Percentiles rank a stretch among this genome's conserved stretches.
Evolutionary conservation across 1,139 yeast genomes (phyloP).

Genomic region (Sugiyamaella japonica): DNA sequence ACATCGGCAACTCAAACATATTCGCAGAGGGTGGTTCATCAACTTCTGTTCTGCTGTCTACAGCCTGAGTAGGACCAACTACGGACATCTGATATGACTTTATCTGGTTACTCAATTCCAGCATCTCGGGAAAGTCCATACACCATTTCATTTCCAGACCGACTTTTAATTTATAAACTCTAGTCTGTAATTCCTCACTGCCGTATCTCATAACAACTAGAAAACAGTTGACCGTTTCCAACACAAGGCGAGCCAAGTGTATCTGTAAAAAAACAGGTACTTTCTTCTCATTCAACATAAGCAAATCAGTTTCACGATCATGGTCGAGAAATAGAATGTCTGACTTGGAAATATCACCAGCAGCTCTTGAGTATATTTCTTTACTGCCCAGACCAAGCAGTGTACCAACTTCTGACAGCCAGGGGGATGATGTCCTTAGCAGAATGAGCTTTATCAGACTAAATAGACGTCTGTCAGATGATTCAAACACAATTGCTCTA

Average conservation of each 20-base stretch:
- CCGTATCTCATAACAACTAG: slow-evolving; percentile 24
- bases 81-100: not conserved
- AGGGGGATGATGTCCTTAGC: slow-evolving; percentile 29
- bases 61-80: not conserved
- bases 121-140: slow-evolving; percentile 14
- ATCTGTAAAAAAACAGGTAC: slow-evolving; percentile 31
- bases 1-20: not conserved
- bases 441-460: slow-evolving; percentile 28
- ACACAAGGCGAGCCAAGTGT: slow-evolving; percentile 25
- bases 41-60: not conserved
- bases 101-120: not conserved
- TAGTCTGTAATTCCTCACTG: slow-evolving; percentile 8
- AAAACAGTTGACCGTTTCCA: slow-evolving; percentile 29
- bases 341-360: slow-evolving; percentile 15
- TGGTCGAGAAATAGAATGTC: slow-evolving; percentile 21
- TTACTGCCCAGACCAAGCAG: slow-evolving; percentile 29
- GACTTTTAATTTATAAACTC: slow-evolving; percentile 10
- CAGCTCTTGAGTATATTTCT: slow-evolving; percentile 22
- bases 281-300: slow-evolving; percentile 16
- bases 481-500: slow-evolving; percentile 28
- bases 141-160: slow-evolving; percentile 21
- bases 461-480: slow-evolving; percentile 26
- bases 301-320: slow-evolving; percentile 21
- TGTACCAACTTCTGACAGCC: slow-evolving; percentile 29
- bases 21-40: not conserved